phyloP scores from a whole-genome alignment of 2,329 filamentous ascomycete species.

The Alternaria consortialis region DNA sequence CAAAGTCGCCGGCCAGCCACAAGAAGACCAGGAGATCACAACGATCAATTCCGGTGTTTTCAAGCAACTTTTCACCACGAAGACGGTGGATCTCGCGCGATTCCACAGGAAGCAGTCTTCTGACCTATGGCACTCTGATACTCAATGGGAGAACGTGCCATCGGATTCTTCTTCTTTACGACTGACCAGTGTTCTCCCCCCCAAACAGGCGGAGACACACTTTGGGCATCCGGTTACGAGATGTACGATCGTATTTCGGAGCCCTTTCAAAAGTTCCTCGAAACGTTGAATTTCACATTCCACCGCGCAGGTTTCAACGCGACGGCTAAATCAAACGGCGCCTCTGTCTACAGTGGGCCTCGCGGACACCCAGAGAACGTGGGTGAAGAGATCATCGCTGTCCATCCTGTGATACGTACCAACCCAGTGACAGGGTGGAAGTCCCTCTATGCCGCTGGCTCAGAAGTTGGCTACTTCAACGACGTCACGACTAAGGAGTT shows the following conservation, averaged over 20 bases:
- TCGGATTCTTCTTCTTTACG: not conserved
- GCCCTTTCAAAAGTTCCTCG: not conserved
- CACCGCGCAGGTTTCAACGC: too few species aligned
- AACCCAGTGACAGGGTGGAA: not conserved
- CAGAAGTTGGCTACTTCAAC: not conserved
- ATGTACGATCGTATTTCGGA: not conserved
- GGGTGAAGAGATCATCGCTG: not conserved
- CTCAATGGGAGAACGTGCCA: not conserved
- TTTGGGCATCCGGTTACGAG: not conserved
- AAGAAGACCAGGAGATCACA: not conserved
- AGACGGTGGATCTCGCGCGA: not conserved
- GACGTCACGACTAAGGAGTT: not conserved
- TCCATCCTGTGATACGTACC: not conserved
- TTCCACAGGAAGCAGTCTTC: not conserved
- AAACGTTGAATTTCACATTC: not conserved
- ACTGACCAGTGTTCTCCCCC: not conserved
- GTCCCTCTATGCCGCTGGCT: not conserved
- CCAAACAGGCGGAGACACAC: not conserved
- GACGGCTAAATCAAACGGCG: not conserved
- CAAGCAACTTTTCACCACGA: not conserved
- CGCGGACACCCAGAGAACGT: not conserved
- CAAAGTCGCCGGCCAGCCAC: not conserved
- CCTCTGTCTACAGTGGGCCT: not conserved
- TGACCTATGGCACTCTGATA: not conserved
- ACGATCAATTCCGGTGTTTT: not conserved